phyloP scores from a whole-genome alignment of 2,329 filamentous ascomycete species.

The Hymenoscyphus linearis region DNA sequence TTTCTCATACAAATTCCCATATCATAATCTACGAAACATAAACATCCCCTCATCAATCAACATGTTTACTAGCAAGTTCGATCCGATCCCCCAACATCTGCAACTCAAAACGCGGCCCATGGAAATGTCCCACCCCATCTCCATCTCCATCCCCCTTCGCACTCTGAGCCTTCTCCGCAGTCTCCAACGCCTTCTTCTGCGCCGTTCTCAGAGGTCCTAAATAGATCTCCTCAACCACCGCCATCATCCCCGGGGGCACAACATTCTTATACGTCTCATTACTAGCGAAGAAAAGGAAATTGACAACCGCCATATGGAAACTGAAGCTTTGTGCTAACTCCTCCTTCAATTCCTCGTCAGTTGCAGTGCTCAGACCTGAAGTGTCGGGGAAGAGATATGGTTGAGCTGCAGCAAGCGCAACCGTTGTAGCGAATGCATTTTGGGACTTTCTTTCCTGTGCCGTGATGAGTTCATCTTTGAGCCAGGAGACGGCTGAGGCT shows the following conservation, averaged over 20 bases:
- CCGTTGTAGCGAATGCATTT: constrained; percentile 44
- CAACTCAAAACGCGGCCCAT: constrained; percentile 2
- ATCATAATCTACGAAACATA: not conserved
- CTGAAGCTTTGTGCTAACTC: constrained; percentile 47
- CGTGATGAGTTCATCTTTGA: constrained; percentile 55
- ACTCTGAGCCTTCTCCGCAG: constrained; percentile 9
- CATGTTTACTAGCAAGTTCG: not conserved
- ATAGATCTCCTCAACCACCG: constrained; percentile 54
- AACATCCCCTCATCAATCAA: not conserved
- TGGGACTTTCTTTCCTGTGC: constrained; percentile 29
- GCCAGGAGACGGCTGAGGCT: constrained; percentile 57
- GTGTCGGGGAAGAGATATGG: constrained; percentile 57
- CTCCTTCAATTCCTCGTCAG: constrained; percentile 41
- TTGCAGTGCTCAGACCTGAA: constrained; percentile 40
- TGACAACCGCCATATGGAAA: constrained; percentile 55
- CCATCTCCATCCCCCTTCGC: not conserved
- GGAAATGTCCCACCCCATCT: not conserved
- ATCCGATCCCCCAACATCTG: constrained; percentile 7
- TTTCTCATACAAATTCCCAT: not conserved
- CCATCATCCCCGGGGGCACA: constrained; percentile 51
- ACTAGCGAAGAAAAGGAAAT: constrained; percentile 55
- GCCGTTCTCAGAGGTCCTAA: constrained; percentile 47
- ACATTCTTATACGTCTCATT: constrained; percentile 41
- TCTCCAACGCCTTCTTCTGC: constrained; percentile 31
- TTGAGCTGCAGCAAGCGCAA: constrained; percentile 55